These are phyloP conservation scores for Xylaria curta DNA, from an alignment of 495 filamentous ascomycete genomes.

Conservation along the genomic window DNA sequence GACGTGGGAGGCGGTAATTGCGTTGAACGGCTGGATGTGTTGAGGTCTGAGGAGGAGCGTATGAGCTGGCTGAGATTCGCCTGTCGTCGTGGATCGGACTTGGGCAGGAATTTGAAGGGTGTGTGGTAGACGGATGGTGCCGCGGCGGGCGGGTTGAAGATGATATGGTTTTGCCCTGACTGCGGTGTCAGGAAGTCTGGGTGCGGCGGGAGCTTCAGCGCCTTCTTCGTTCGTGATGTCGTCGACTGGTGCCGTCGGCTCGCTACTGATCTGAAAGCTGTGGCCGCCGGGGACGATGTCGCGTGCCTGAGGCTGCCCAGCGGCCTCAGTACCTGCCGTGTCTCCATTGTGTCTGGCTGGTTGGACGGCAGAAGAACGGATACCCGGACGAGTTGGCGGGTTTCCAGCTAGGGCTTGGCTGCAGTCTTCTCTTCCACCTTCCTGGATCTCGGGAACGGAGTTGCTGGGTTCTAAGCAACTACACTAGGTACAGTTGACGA, in stretches of 20 bases:
- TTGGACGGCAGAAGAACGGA: background rate
- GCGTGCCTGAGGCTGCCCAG: conserved; percentile 34
- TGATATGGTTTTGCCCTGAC: conserved; percentile 65
- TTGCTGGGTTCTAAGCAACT: background rate
- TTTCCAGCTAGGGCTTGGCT: conserved; percentile 1
- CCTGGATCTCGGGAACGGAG: conserved; percentile 10
- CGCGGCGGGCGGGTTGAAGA: conserved; percentile 95
- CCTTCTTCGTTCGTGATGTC: conserved; percentile 71
- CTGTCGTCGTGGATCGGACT: conserved; percentile 71
- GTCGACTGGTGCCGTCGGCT: conserved; percentile 74
- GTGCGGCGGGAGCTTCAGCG: conserved; percentile 75
- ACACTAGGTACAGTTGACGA: conserved; percentile 4
- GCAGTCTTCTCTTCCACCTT: conserved; percentile 1
- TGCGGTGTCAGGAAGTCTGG: conserved; percentile 64
- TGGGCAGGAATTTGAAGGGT: conserved; percentile 87
- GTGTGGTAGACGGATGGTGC: conserved; percentile 83
- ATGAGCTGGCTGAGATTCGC: conserved; percentile 52
- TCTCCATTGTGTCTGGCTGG: conserved; percentile 36
- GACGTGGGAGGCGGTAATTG: conserved; percentile 53
- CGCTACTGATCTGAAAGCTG: conserved; percentile 65
- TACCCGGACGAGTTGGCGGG: background rate
- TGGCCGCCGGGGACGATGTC: conserved; percentile 53
- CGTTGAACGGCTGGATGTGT: conserved; percentile 26
- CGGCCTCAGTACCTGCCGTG: conserved; percentile 36
- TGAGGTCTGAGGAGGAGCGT: conserved; percentile 27